phyloP scores from a whole-genome alignment of 768 basidiomycete species.

The Psilocybe tampanensis region DNA sequence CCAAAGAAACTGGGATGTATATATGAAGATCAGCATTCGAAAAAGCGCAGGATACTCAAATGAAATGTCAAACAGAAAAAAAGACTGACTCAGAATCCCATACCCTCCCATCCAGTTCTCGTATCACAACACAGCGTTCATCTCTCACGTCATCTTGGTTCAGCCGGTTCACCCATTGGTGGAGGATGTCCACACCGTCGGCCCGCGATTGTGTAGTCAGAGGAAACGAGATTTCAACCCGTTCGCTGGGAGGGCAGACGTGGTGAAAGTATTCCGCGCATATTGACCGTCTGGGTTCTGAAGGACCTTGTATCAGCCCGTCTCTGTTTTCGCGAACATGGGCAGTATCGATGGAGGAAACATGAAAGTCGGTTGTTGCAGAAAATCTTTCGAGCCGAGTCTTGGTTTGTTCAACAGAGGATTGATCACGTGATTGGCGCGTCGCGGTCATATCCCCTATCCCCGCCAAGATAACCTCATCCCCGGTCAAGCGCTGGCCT shows the following conservation, averaged over 20 bases:
- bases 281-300: conserved; percentile 39
- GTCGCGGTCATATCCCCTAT: too few relatives aligned
- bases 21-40: background rate
- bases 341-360: too few relatives aligned
- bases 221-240: conserved; percentile 28
- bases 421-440: too few relatives aligned
- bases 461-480: too few relatives aligned
- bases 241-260: conserved; percentile 41
- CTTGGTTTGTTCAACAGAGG: too few relatives aligned
- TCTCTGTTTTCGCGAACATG: too few relatives aligned
- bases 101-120: conserved; percentile 47
- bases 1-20: conserved; percentile 46
- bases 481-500: conserved; percentile 34
- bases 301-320: too few relatives aligned
- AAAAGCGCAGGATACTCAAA: too few relatives aligned
- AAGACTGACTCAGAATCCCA: conserved; percentile 58
- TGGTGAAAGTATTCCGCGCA: conserved; percentile 50
- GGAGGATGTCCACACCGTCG: conserved; percentile 44
- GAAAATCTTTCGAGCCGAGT: too few relatives aligned
- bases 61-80: too few relatives aligned
- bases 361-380: too few relatives aligned
- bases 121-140: conserved; percentile 28
- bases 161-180: conserved; percentile 53
- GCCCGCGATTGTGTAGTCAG: too few relatives aligned
- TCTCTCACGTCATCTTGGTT: conserved; percentile 27